Percentiles rank a stretch among this genome's conserved stretches.
These are phyloP conservation scores for Cavenderia fasciculata DNA, from an alignment of 78 protist species.

Conservation along the genomic window DNA sequence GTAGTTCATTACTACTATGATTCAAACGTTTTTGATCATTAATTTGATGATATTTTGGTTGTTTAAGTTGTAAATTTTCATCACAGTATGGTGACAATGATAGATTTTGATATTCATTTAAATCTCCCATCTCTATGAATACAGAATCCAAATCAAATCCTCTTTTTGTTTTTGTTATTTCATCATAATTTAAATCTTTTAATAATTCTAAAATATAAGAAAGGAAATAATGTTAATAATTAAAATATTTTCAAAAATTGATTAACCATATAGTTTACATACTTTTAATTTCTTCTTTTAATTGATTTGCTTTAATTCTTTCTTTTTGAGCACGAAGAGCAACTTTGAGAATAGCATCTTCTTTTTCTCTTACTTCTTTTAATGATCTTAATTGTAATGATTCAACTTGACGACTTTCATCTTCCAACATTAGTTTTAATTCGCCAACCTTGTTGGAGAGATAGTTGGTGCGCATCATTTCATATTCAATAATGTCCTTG, in stretches of 20 bases:
- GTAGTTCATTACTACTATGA: too few species aligned
- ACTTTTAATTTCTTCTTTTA: constrained; percentile 57
- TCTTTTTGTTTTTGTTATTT: constrained; percentile 1
- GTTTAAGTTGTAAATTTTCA: constrained; percentile 6
- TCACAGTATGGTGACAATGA: constrained; percentile 41
- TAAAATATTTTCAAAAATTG: neutral
- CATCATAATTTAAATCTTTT: constrained; percentile 3
- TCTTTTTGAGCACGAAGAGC: constrained; percentile 71
- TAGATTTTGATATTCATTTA: constrained; percentile 38
- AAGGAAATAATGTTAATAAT: neutral
- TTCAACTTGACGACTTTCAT: constrained; percentile 64
- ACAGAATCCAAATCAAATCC: constrained; percentile 24
- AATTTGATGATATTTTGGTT: neutral
- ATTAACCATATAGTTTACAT: neutral
- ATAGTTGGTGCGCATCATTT: constrained; percentile 10
- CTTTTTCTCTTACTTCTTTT: constrained; percentile 45
- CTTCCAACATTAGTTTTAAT: constrained; percentile 42
- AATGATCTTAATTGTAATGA: constrained; percentile 20
- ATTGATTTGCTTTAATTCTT: constrained; percentile 30
- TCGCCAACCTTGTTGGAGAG: constrained; percentile 24
- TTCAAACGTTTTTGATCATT: too few species aligned
- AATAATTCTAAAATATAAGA: neutral
- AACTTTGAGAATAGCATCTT: constrained; percentile 51
- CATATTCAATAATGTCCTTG: constrained; percentile 52
- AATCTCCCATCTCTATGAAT: constrained; percentile 71